phyloP scores from a whole-genome alignment of 805 yeast genomes.

The Kodamaea hsintzibuensis region DNA sequence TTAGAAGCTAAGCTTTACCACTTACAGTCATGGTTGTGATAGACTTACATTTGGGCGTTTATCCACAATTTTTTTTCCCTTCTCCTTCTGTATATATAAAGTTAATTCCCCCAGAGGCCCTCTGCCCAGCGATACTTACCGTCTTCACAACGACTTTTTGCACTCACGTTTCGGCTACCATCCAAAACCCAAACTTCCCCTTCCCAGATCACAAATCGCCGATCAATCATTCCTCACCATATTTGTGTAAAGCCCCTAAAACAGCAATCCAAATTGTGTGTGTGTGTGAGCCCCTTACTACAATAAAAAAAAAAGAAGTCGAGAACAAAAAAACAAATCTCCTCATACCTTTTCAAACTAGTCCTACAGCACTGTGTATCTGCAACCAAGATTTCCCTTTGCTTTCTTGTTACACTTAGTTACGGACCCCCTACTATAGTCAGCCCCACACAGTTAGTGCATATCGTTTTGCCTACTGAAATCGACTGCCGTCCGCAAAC shows the following conservation, averaged over 20 bases:
- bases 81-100: background rate
- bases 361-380: background rate
- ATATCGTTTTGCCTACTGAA: no score
- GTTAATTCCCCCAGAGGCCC: background rate
- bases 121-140: background rate
- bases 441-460: background rate
- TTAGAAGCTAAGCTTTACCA: background rate
- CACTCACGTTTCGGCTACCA: background rate
- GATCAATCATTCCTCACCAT: background rate
- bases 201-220: background rate
- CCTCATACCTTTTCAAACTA: background rate
- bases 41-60: background rate
- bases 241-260: background rate
- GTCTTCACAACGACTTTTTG: background rate
- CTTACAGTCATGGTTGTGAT: background rate
- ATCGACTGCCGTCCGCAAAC: no score
- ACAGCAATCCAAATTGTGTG: background rate
- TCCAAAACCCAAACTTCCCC: background rate
- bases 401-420: background rate
- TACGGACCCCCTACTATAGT: background rate
- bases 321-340: background rate
- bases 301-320: background rate
- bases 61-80: background rate
- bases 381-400: background rate
- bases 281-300: background rate